phyloP scores from a whole-genome alignment of 2,329 filamentous ascomycete species.

The Magnaporthiopsis rhizophila region DNA sequence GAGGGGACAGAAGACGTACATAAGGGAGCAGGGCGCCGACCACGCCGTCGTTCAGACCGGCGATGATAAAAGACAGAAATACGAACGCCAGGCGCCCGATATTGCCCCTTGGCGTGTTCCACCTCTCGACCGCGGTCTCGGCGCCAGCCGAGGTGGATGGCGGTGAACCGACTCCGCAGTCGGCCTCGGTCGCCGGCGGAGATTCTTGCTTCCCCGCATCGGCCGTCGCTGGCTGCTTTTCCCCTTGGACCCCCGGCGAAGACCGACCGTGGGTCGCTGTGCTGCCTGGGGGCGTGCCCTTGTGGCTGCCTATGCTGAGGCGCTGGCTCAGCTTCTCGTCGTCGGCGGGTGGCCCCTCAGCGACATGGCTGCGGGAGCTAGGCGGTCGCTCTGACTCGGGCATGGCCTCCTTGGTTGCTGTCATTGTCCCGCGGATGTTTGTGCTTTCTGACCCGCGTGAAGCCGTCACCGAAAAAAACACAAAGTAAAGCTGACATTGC shows the following conservation, averaged over 20 bases:
- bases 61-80: slow-evolving; percentile 9
- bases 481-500: no score
- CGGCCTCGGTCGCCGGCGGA: background rate
- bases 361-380: background rate
- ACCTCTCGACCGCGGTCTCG: slow-evolving; percentile 3
- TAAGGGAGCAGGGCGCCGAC: slow-evolving; percentile 9
- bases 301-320: background rate
- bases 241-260: no score
- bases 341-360: background rate
- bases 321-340: no score
- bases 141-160: background rate
- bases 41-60: slow-evolving; percentile 16
- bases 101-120: slow-evolving; percentile 9
- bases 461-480: no score
- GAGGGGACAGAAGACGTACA: background rate
- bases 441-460: background rate
- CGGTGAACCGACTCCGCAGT: background rate
- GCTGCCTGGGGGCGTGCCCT: no score
- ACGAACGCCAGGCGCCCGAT: slow-evolving; percentile 10
- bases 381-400: background rate
- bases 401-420: background rate
- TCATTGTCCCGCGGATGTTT: background rate
- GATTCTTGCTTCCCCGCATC: no score
- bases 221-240: background rate
- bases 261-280: background rate